A percentile compares a stretch with the other conserved stretches of the same genome.
Conservation (phyloP, 2,329 filamentous ascomycete genomes). For the Sordariomycetes sp. region DNA sequence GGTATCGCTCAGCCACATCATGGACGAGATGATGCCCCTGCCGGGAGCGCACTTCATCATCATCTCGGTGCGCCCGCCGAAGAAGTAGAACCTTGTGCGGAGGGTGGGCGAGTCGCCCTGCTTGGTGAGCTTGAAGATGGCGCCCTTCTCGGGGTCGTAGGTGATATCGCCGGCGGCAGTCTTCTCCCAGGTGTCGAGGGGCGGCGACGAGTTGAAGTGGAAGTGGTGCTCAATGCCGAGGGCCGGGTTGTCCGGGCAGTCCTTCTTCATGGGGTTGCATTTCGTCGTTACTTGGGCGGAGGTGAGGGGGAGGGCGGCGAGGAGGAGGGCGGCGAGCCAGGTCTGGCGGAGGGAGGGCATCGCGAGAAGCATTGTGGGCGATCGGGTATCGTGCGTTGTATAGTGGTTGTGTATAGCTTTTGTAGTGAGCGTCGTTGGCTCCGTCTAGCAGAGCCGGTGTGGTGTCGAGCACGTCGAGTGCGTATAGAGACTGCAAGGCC, state of each 20-base stretch:
- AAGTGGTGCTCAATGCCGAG: conserved; percentile 51
- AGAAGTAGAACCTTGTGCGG: conserved; percentile 69
- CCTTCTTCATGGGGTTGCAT: conserved; percentile 64
- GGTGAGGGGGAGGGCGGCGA: conserved; percentile 27
- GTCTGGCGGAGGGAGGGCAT: neutral
- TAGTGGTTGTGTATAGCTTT: neutral
- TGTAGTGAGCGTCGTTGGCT: neutral
- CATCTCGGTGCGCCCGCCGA: conserved; percentile 71
- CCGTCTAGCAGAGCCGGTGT: neutral
- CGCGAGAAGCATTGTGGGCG: neutral
- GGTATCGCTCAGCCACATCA: conserved; percentile 74
- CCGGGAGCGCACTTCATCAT: conserved; percentile 65
- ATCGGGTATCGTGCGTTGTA: neutral
- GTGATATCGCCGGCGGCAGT: conserved; percentile 47
- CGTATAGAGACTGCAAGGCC: neutral
- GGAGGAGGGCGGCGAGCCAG: conserved; percentile 11
- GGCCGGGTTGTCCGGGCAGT: conserved; percentile 59
- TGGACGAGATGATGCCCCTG: conserved; percentile 63
- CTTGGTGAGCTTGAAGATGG: conserved; percentile 57
- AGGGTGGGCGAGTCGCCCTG: conserved; percentile 68
- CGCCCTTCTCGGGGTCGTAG: conserved; percentile 49
- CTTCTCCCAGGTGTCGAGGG: conserved; percentile 51
- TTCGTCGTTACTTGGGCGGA: conserved; percentile 61
- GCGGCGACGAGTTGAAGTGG: conserved; percentile 50
- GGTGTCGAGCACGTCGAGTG: neutral